Evolutionary conservation across 768 basidiomycete genomes (phyloP), one percentile per base, ranked within the genome.

Genomic region (Boletales sp.): DNA sequence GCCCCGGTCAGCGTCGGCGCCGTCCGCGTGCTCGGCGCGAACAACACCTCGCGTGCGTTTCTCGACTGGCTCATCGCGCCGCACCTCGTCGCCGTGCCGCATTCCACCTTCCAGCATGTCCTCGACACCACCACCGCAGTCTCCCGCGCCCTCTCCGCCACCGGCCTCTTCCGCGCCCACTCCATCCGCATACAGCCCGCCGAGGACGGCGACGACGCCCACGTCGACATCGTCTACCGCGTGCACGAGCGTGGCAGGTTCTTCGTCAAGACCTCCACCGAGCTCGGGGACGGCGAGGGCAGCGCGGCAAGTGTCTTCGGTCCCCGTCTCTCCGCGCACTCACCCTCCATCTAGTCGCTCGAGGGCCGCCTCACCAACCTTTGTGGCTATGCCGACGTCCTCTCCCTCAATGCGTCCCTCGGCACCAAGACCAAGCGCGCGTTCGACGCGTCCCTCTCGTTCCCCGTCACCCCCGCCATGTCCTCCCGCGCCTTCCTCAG

Each of bases 241-340:
- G 78, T 90, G 4, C 74, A 78, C 36, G 94, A 97, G 67, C 80
- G 79, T 49, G 82, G 90, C 6, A 73, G 90, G 34, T 81, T 85
- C 57, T 91, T 78, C 57, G 59, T 94, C 8, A 90, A 87, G 55
- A 90, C 85, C 3, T 79, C 89, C 5, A 97, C 94, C 4, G 94
- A 97, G 61, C 74, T 97, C 7, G 95, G 96, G 4, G 93, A 95
- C 52, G 87, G 85, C 44, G 96, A 97, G 67, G 95, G 90, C 11
- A 93, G 74, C 48, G 93, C 92, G n/a, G 94, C 93, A 63, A 63
- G 90, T 79, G 7, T 46, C 1, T 19, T 30, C 41, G 48, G 46
- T 48, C 42, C 7, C 13, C 28, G 18, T 39, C 31, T 30, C 8
- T 45, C 33, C 15, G 28, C 33, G 11, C 18, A 19, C 59, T 53